Percentiles rank a stretch among this genome's conserved stretches.
Conservation (phyloP, 2,329 filamentous ascomycete species). For the Penicillium concentricum region DNA sequence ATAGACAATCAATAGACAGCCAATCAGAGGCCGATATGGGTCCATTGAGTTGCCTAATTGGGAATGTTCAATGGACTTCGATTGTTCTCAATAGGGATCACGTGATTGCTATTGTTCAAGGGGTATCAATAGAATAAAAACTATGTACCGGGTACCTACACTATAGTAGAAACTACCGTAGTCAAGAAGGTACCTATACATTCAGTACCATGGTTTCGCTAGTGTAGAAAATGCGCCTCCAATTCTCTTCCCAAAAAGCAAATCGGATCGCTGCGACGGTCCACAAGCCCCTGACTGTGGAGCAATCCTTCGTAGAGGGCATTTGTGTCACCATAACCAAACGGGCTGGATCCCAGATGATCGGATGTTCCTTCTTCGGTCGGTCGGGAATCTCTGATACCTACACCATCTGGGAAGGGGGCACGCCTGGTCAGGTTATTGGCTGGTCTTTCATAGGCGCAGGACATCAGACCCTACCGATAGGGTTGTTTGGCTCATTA, state of each 20-base stretch:
- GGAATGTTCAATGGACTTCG: slow-evolving; percentile 1
- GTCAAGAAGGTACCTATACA: neutral
- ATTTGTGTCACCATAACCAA: slow-evolving; percentile 16
- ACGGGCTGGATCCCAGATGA: slow-evolving; percentile 11
- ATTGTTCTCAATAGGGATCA: slow-evolving; percentile 12
- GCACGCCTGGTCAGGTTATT: slow-evolving; percentile 14
- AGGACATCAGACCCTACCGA: slow-evolving; percentile 9
- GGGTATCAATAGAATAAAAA: neutral
- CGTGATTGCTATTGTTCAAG: slow-evolving; percentile 8
- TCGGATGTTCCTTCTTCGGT: slow-evolving; percentile 13
- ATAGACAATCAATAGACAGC: slow-evolving; percentile 4
- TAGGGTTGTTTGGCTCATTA: slow-evolving; percentile 23
- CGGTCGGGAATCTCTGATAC: slow-evolving; percentile 2
- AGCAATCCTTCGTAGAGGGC: slow-evolving; percentile 19
- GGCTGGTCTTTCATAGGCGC: neutral
- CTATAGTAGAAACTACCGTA: neutral
- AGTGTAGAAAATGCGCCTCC: slow-evolving; percentile 16
- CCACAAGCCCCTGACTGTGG: slow-evolving; percentile 16
- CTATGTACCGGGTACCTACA: neutral
- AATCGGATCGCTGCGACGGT: slow-evolving; percentile 19
- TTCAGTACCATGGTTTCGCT: neutral
- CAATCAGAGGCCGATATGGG: neutral
- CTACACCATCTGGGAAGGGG: slow-evolving; percentile 11
- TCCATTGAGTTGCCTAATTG: slow-evolving; percentile 7
- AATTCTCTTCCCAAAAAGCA: slow-evolving; percentile 25